Percentiles rank a stretch among this genome's conserved stretches.
These are phyloP conservation scores for Coniochaeta sp. DNA, from an alignment of 2,329 filamentous ascomycete genomes.

Conservation along the genomic window DNA sequence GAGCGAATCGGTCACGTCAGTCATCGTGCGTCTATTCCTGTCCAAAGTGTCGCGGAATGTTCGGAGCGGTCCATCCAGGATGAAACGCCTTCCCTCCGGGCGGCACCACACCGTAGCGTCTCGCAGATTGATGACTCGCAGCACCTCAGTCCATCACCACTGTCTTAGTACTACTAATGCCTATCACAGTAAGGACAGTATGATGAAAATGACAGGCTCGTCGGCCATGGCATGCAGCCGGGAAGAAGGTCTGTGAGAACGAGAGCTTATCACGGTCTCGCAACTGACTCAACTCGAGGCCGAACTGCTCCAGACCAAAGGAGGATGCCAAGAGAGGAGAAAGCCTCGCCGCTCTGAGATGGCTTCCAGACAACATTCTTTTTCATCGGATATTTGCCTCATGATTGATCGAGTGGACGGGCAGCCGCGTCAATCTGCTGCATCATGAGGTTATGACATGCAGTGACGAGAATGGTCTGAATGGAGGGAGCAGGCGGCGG, in stretches of 20 bases:
- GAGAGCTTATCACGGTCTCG: not conserved
- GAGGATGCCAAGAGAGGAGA: not conserved
- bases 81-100: not conserved
- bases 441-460: constrained; percentile 1
- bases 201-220: not conserved
- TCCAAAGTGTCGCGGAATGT: not conserved
- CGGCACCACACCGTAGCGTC: not conserved
- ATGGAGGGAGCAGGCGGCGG: not conserved
- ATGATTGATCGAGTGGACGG: not conserved
- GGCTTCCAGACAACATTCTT: not conserved
- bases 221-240: not conserved
- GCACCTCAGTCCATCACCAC: not conserved
- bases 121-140: not conserved
- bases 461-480: not conserved
- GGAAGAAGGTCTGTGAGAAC: not conserved
- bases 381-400: not conserved
- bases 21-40: not conserved
- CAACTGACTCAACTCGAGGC: not conserved
- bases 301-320: not conserved
- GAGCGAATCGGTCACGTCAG: not conserved
- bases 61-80: not conserved
- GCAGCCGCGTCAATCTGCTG: not conserved
- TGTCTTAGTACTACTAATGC: too few species aligned
- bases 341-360: not conserved
- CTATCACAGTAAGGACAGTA: too few species aligned